These are phyloP conservation scores for Lindgomyces ingoldianus DNA, from an alignment of 495 filamentous ascomycete species.

Conservation along the genomic window DNA sequence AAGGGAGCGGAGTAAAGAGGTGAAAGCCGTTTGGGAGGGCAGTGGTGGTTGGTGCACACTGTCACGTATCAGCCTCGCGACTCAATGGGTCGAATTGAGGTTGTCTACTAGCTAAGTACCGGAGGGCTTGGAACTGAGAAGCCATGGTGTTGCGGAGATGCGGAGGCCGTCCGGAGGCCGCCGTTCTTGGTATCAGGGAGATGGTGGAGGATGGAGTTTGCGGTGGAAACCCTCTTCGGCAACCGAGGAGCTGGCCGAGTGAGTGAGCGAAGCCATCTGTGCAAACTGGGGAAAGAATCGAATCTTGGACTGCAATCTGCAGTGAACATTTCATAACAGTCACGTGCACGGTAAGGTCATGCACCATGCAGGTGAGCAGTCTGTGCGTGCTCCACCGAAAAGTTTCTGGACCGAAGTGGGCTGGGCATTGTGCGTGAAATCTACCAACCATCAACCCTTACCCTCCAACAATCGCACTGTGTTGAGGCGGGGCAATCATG, in stretches of 20 bases:
- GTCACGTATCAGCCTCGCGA: background rate
- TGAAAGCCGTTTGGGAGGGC: background rate
- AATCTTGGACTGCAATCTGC: constrained; percentile 19
- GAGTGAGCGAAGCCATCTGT: constrained; percentile 13
- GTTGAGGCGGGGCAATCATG: constrained; percentile 55
- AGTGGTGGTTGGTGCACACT: background rate
- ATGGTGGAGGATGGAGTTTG: constrained; percentile 12
- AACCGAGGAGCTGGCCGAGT: background rate
- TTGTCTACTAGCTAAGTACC: background rate
- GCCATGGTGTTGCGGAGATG: constrained; percentile 13
- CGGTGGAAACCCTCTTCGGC: constrained; percentile 5
- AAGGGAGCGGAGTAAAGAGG: background rate
- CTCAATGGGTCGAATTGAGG: constrained; percentile 12
- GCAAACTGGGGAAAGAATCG: background rate
- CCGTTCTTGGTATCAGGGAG: background rate
- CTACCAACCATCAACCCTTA: too few species aligned
- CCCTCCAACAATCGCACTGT: too few species aligned
- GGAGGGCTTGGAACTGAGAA: background rate
- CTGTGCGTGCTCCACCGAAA: constrained; percentile 20
- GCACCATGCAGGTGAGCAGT: background rate
- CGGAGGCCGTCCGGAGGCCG: too few species aligned
- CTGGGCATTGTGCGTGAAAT: background rate
- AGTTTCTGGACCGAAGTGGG: constrained; percentile 5
- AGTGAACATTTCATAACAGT: constrained; percentile 18
- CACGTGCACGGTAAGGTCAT: too few species aligned